These are phyloP conservation scores for Epipyxis sp. DNA, from an alignment of 108 stramenopile species.

Conservation along the genomic window DNA sequence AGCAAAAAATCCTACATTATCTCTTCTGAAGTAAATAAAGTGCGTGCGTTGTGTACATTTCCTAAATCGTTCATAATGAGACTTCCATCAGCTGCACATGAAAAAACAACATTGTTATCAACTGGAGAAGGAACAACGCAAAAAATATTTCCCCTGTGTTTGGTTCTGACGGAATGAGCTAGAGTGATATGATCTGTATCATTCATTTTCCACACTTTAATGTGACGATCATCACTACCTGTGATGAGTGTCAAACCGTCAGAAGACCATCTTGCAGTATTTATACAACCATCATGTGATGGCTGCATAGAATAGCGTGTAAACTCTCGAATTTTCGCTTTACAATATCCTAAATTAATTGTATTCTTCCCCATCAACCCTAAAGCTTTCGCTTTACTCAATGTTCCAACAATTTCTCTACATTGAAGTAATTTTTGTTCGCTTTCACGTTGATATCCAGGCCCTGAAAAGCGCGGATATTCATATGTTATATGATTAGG, in stretches of 20 bases:
- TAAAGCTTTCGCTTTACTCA: too few species aligned
- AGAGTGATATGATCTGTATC: background rate
- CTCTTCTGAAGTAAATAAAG: background rate
- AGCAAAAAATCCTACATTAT: background rate
- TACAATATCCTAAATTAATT: background rate
- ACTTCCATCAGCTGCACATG: slow-evolving; percentile 8
- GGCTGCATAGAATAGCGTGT: background rate
- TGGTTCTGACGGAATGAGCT: background rate
- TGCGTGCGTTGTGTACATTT: background rate
- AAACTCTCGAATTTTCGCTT: background rate
- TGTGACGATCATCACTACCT: slow-evolving; percentile 14
- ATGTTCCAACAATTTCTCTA: too few species aligned
- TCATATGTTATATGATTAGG: too few species aligned
- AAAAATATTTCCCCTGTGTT: slow-evolving; percentile 8
- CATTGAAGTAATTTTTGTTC: too few species aligned
- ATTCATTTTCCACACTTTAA: background rate
- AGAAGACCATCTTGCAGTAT: background rate
- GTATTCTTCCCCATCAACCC: too few species aligned
- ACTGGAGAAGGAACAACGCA: background rate
- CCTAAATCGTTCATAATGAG: background rate
- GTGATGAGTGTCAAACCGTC: background rate
- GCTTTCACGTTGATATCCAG: too few species aligned
- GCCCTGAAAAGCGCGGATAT: too few species aligned
- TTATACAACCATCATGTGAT: slow-evolving; percentile 4
- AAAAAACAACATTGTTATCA: background rate